Conservation (phyloP, 73 alveolate species). For the Paramecium caudatum region DNA sequence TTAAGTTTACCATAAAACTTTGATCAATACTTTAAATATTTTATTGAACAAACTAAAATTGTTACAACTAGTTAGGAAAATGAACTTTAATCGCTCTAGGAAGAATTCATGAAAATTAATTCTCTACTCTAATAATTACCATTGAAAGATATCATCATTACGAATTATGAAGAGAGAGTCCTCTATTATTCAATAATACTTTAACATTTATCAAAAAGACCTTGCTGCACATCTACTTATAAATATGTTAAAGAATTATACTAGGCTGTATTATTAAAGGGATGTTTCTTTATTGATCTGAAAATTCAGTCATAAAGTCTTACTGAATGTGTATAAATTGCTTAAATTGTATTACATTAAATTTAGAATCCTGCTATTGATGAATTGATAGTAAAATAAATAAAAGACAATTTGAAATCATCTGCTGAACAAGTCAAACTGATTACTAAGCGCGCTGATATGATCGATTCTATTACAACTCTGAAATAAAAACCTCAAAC, state of each 20-base stretch:
- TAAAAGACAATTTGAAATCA: neutral
- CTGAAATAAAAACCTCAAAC: too few species aligned
- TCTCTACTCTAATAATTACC: neutral
- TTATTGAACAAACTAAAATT: neutral
- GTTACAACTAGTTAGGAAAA: neutral
- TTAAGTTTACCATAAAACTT: neutral
- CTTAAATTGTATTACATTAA: neutral
- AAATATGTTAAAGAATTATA: neutral
- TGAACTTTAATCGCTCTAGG: neutral
- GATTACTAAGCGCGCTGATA: neutral
- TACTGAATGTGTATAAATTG: neutral
- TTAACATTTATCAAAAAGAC: neutral
- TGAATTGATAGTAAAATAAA: neutral
- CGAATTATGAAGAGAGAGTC: neutral
- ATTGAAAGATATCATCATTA: neutral
- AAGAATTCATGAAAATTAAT: neutral
- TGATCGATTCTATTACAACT: neutral
- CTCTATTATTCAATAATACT: neutral
- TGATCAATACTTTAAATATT: neutral
- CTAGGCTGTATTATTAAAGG: neutral
- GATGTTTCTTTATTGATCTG: conserved; percentile 7
- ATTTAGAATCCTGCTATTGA: neutral
- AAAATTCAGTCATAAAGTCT: neutral
- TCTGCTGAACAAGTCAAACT: neutral
- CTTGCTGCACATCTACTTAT: neutral